Conservation (phyloP, 2,329 filamentous ascomycete genomes). For the Paracoccidioides lutzii region DNA sequence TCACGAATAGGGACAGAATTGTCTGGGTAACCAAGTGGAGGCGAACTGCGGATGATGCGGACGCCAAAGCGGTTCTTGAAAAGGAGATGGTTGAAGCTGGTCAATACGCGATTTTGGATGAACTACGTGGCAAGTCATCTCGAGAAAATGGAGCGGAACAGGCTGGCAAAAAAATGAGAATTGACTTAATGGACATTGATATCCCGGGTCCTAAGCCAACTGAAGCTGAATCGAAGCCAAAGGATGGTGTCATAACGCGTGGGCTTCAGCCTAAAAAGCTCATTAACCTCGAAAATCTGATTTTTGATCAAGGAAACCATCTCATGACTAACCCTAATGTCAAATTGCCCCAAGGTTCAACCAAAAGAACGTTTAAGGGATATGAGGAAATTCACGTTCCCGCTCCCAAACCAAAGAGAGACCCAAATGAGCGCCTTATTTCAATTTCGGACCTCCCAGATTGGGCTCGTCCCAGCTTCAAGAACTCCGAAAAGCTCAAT, state of each 20-base stretch:
- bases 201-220: constrained; percentile 48
- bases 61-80: constrained; percentile 63
- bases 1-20: constrained; percentile 84
- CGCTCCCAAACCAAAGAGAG: constrained; percentile 73
- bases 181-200: constrained; percentile 76
- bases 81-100: constrained; percentile 86
- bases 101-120: constrained; percentile 72
- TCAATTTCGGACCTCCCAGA: constrained; percentile 81
- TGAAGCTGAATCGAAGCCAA: constrained; percentile 39
- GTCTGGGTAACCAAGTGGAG: constrained; percentile 89
- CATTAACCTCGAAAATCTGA: constrained; percentile 88
- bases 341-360: constrained; percentile 82
- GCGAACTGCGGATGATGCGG: constrained; percentile 62
- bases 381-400: constrained; percentile 98
- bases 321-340: constrained; percentile 99
- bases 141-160: constrained; percentile 46
- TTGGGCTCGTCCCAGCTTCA: constrained; percentile 81
- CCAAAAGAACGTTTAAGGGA: constrained; percentile 89
- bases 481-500: constrained; percentile 74
- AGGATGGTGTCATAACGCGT: constrained; percentile 59
- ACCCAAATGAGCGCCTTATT: constrained; percentile 61
- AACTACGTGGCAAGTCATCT: constrained; percentile 59
- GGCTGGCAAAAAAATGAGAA: constrained; percentile 69
- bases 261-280: constrained; percentile 74
- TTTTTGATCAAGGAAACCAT: constrained; percentile 97